Percentiles rank a stretch among this genome's conserved stretches.
These are phyloP conservation scores for Tephrocybe rancida DNA, from an alignment of 768 basidiomycete genomes.

Conservation along the genomic window DNA sequence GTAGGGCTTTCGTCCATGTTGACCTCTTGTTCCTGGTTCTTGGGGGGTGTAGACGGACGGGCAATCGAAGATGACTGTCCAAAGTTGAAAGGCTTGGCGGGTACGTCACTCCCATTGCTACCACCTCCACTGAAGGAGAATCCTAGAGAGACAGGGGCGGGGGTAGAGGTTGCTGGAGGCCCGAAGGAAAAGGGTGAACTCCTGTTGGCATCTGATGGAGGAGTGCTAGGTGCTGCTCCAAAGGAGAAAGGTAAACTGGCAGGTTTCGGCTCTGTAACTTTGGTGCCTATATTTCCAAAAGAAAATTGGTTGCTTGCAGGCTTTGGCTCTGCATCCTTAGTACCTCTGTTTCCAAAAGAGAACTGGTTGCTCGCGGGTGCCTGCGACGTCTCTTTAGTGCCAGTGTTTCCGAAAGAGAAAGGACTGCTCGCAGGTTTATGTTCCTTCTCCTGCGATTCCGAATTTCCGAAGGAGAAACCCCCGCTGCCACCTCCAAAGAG, in stretches of 20 bases:
- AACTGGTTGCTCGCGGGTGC: conserved; percentile 33
- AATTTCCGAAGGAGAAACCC: background rate
- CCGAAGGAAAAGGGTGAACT: conserved; percentile 38
- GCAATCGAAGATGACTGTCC: conserved; percentile 36
- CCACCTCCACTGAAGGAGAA: conserved; percentile 56
- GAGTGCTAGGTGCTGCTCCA: conserved; percentile 35
- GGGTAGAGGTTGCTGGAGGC: conserved; percentile 23
- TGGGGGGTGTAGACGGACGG: conserved; percentile 68
- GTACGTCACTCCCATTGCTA: conserved; percentile 39
- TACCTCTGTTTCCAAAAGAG: conserved; percentile 36
- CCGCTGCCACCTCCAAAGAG: conserved; percentile 34
- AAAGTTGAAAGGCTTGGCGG: conserved; percentile 58
- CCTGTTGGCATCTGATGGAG: conserved; percentile 36
- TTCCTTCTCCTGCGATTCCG: background rate
- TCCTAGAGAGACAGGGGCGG: conserved; percentile 28
- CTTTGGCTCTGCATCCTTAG: conserved; percentile 8
- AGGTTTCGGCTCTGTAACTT: conserved; percentile 19
- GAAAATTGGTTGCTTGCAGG: conserved; percentile 1
- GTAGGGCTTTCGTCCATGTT: conserved; percentile 85
- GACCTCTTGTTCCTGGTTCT: conserved; percentile 63
- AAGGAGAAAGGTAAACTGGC: conserved; percentile 46
- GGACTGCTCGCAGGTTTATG: background rate
- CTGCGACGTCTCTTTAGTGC: conserved; percentile 9
- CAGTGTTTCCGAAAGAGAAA: conserved; percentile 10
- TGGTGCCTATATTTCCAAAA: conserved; percentile 3